Evolutionary conservation across 2,329 filamentous ascomycete species (phyloP).

Genomic region (Nannizzia gypsea): DNA sequence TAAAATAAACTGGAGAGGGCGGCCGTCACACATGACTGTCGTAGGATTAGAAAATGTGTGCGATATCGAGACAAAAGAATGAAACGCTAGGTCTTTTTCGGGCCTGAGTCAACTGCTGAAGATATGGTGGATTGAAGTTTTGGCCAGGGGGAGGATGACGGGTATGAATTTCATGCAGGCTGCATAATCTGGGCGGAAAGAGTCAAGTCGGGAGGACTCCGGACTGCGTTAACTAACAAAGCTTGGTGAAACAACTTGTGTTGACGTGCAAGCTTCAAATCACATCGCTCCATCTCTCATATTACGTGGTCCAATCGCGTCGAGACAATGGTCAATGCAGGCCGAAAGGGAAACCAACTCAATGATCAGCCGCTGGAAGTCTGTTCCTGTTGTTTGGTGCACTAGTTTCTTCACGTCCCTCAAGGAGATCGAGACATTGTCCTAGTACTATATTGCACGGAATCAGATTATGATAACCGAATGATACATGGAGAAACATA

Average conservation of each 20-base stretch:
- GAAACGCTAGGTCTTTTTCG: neutral
- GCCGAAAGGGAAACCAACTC: neutral
- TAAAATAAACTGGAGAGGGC: neutral
- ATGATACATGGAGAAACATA: neutral
- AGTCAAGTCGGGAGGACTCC: neutral
- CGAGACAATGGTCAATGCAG: neutral
- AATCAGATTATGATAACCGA: neutral
- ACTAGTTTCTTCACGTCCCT: neutral
- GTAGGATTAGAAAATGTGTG: constrained; percentile 1
- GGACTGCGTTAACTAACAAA: neutral
- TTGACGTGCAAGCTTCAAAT: constrained; percentile 1
- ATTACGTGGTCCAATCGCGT: constrained; percentile 1
- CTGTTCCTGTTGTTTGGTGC: neutral
- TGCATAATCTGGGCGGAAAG: neutral
- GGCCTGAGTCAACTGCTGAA: neutral
- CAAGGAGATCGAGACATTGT: constrained; percentile 14
- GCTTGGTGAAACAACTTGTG: neutral
- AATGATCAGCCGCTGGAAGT: constrained; percentile 1
- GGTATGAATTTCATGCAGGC: neutral
- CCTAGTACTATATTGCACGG: constrained; percentile 8
- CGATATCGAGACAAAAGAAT: neutral
- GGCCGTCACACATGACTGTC: constrained; percentile 1
- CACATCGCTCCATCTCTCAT: constrained; percentile 1
- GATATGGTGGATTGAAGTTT: neutral
- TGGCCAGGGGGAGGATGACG: neutral